Base-by-base conservation (phyloP, 495 filamentous ascomycete species). In the Sabuloglossum arenarium region DNA sequence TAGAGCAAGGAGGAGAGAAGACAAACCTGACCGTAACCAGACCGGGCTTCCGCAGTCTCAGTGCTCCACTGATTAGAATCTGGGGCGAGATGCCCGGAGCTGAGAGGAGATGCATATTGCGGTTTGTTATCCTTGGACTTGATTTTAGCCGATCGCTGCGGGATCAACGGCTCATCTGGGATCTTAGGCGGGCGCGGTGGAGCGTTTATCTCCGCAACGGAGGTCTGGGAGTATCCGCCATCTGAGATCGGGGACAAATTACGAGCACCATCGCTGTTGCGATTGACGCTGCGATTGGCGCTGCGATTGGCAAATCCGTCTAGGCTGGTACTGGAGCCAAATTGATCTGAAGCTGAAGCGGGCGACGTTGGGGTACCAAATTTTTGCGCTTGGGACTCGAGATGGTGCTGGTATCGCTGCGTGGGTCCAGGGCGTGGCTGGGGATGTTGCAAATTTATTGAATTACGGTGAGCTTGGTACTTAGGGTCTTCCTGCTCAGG, bases 381-480 rank as follows among this genome's bases (percentile, higher is more conserved):
- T 19, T 79, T 75, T 53, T 84, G 76, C 10, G 88, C 89, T 63
- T 88, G 79, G 6, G 75, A 79, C 66, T 96, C 89, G 3, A 94
- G 75, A 5, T 82, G 79, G 9, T 77, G 79, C 64, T 89, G 84
- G 65, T 88, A 88, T 28, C 84, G 82, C 58, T 82, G 80, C 10
- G 86, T 88, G 28, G 86, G 82, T 0, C 87, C 87, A 55, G 78
- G 84, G 14, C 86, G 79, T 28, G 89, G 89, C 64, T 96, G 89
- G 16, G 89, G 89, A 68, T 96, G 89, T 65, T 89, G 81, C 6
- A 96, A 70, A 63, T 89, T 88, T 29, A 94, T 69, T 47, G 86
- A 93, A 65, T 91, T 85, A 52, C 89, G 86, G 67, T 94, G 85
- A 19, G 86, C 86, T 62, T 85, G 80, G 65, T 94, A 94, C 65